Base-by-base conservation (phyloP, 2,329 filamentous ascomycete genomes). In the Hypoxylon sp. region DNA sequence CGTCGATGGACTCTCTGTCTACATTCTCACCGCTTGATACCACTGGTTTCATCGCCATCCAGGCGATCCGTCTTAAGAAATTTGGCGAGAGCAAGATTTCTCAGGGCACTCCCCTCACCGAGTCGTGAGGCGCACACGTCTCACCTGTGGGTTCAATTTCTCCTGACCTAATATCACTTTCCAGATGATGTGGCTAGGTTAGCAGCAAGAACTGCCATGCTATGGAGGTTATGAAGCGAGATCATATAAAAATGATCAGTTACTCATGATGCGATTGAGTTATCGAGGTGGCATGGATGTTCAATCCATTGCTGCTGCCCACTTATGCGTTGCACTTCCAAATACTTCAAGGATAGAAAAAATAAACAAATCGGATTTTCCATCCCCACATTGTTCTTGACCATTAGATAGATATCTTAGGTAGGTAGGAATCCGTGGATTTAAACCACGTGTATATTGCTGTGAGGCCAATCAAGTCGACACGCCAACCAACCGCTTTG, bases 1-100 rank as follows among this genome's bases (percentile, higher is more conserved):
- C 79, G 1, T 80, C 75, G 57, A 86, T 86, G 83, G 83, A 84
- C 72, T 76, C 78, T 13, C 79, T 84, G 6, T 77, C 79, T 28
- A 77, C 75, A 41, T 82, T 82, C 73, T 71, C 65, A 54, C 79
- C 78, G 5, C 68, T 72, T 58, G 80, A 82, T 52, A 81, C 80
- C 17, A 70, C 70, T 56, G 83, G 83, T 24, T 89, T 89, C 74
- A 88, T 94, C 73, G 84, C 83, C 55, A 89, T 93, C 71, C 84
- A 94, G 73, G 86, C 86, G 67, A 90, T 91, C 68, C 82, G 86
- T 46, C 79, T 90, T 51, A 80, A 87, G 79, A 89, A 85, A 78
- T 84, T 26, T 24, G 44, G 44, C 19, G 20, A 26, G 15, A 24
- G 22, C 20, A 47, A 47, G 44, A 28, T 26, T 8, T 7, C 22